phyloP scores from a whole-genome alignment of 208 protist genomes.

The Trypanosoma boissoni region DNA sequence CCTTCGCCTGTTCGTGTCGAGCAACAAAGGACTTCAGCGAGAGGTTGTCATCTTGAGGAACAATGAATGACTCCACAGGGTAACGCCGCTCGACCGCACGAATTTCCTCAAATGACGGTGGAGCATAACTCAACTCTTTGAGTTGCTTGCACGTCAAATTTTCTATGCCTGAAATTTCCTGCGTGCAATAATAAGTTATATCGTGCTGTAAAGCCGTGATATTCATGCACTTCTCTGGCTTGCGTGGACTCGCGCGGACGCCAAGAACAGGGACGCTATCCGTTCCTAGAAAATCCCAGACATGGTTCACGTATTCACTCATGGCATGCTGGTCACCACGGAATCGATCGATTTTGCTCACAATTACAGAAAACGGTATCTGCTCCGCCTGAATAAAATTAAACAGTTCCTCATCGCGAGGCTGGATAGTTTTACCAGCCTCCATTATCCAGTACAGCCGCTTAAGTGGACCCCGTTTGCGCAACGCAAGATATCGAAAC shows the following conservation, averaged over 20 bases:
- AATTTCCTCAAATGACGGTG: constrained; percentile 59
- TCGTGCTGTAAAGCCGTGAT: constrained; percentile 73
- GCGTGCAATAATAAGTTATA: constrained; percentile 71
- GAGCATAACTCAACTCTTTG: constrained; percentile 78
- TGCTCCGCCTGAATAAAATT: constrained; percentile 62
- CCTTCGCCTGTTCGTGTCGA: constrained; percentile 59
- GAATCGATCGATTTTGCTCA: constrained; percentile 80
- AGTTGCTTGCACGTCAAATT: constrained; percentile 56
- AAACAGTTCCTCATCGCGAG: constrained; percentile 76
- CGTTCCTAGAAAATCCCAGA: constrained; percentile 70
- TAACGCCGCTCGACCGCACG: constrained; percentile 61
- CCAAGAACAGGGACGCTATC: constrained; percentile 67
- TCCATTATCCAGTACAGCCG: constrained; percentile 87
- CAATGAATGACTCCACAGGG: constrained; percentile 76
- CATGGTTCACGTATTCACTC: constrained; percentile 35
- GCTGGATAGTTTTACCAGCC: constrained; percentile 52
- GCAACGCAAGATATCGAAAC: constrained; percentile 83
- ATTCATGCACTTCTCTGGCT: constrained; percentile 57
- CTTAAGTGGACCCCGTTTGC: constrained; percentile 70
- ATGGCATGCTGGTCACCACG: constrained; percentile 15
- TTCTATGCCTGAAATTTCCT: constrained; percentile 39
- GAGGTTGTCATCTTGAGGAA: constrained; percentile 70
- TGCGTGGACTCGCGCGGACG: constrained; percentile 50
- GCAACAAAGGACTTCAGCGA: constrained; percentile 65
- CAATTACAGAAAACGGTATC: constrained; percentile 79